phyloP scores from a whole-genome alignment of 768 basidiomycete genomes.

The Termitomyces titanicus region DNA sequence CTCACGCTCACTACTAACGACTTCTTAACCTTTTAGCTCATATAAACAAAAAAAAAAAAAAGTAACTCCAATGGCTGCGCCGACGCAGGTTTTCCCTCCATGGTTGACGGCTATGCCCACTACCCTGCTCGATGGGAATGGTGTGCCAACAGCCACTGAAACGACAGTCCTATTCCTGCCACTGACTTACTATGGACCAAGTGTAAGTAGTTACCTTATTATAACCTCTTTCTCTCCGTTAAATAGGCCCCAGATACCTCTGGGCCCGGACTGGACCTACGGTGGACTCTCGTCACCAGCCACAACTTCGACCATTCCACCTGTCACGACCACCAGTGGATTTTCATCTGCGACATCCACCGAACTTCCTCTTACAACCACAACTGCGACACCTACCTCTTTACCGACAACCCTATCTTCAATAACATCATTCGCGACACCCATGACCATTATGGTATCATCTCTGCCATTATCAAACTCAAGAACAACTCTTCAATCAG shows the following conservation, averaged over 20 bases:
- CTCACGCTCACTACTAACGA: slow-evolving; percentile 47
- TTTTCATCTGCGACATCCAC: slow-evolving; percentile 21
- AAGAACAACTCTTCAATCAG: slow-evolving; percentile 5
- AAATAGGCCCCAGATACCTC: slow-evolving; percentile 55
- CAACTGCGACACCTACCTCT: slow-evolving; percentile 27
- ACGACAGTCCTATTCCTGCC: slow-evolving; percentile 61
- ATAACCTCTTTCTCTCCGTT: not conserved
- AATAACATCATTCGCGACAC: slow-evolving; percentile 25
- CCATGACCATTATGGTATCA: slow-evolving; percentile 24
- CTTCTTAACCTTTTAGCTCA: slow-evolving; percentile 12
- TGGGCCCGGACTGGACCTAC: slow-evolving; percentile 68
- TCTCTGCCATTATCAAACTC: slow-evolving; percentile 24
- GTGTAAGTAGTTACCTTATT: slow-evolving; percentile 39
- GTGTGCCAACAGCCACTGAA: slow-evolving; percentile 50
- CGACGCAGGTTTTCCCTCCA: slow-evolving; percentile 65
- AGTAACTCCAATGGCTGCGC: slow-evolving; percentile 45
- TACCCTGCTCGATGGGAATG: slow-evolving; percentile 49
- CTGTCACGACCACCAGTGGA: slow-evolving; percentile 14
- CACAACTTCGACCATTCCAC: slow-evolving; percentile 25
- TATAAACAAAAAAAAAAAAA: slow-evolving; percentile 15
- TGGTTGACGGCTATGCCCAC: slow-evolving; percentile 65
- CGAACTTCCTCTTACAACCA: slow-evolving; percentile 19
- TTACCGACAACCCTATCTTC: slow-evolving; percentile 24
- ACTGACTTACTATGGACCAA: slow-evolving; percentile 79
- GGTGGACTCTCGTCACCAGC: slow-evolving; percentile 73